These are phyloP conservation scores for Pyricularia sp. DNA, from an alignment of 2,329 filamentous ascomycete genomes.

Conservation along the genomic window DNA sequence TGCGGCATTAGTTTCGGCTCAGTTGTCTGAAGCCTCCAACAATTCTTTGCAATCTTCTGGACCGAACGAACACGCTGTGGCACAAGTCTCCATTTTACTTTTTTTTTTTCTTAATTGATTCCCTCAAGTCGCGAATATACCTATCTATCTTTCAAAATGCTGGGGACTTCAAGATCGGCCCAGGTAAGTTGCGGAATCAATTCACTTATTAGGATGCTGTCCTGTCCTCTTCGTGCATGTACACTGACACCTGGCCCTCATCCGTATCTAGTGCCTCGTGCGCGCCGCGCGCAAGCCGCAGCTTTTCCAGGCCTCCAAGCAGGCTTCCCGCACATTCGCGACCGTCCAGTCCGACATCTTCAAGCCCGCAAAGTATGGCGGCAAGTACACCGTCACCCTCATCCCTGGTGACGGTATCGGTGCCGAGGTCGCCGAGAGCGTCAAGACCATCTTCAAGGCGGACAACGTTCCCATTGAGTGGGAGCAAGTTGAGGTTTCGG, in stretches of 20 bases:
- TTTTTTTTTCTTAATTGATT: neutral
- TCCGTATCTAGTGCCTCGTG: neutral
- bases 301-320: slow-evolving; percentile 22
- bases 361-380: slow-evolving; percentile 97
- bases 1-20: slow-evolving; percentile 4
- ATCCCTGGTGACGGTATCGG: slow-evolving; percentile 99
- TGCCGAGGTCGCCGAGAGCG: slow-evolving; percentile 92
- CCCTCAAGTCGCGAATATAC: neutral
- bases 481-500: slow-evolving; percentile 95
- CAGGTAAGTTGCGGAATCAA: neutral
- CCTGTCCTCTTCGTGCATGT: neutral
- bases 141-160: neutral
- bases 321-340: slow-evolving; percentile 51
- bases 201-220: neutral
- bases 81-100: neutral
- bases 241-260: neutral
- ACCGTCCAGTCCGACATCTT: slow-evolving; percentile 93
- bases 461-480: slow-evolving; percentile 98
- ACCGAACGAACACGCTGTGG: neutral
- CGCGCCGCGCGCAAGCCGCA: slow-evolving; percentile 20
- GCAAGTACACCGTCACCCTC: slow-evolving; percentile 98
- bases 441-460: slow-evolving; percentile 99
- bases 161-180: slow-evolving; percentile 4
- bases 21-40: neutral
- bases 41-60: neutral